Evolutionary conservation across 805 yeast species (phyloP), one percentile per base, ranked within the genome.

Genomic region (Wickerhamiella azyma): DNA sequence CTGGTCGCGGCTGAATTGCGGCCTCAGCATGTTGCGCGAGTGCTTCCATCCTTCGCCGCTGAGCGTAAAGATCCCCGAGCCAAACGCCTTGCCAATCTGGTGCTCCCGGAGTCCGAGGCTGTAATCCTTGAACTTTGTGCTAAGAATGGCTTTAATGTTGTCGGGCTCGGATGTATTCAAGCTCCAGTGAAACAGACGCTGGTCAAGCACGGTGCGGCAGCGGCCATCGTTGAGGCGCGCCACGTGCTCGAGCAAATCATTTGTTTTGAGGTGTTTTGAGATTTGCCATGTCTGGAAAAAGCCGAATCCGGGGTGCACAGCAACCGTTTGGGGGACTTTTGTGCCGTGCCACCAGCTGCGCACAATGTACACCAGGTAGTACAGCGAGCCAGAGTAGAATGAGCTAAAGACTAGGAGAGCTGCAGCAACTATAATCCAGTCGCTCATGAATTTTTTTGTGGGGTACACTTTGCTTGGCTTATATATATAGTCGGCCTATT

Each of bases 141-240:
- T 57, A 24, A 62, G 53, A 16, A 62, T 43, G 6, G 64, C 51
- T 49, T 59, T 56, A 46, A 62, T 45, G 47, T 61, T 61, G 32
- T 56, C 61, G 2, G 65, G 63, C 33, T 60, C 64, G 21, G 24
- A 35, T 18, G 61, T 58, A 30, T 48, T 18, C n/a, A 53, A 10
- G 19, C 50, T 21, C 59, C 42, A 43, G 59, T 65, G 47, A 66
- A 63, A 39, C 56, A 55, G 50, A 68, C 67, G 46, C 67, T 53
- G 48, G 56, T 42, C 45, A 26, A 42, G 38, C 9, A 33, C 5
- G 13, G 44, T 41, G 32, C 19, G 9, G 11, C 24, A 9, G 14
- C 13, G 13, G 24, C 24, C 39, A 14, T 33, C 30, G 19, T 16
- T 2, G 19, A 33, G 14, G 13, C 24, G 14, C n/a, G 9, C 1